These are phyloP conservation scores for Populus tremula DNA, from an alignment of 345 rosid species.

Conservation along the genomic window DNA sequence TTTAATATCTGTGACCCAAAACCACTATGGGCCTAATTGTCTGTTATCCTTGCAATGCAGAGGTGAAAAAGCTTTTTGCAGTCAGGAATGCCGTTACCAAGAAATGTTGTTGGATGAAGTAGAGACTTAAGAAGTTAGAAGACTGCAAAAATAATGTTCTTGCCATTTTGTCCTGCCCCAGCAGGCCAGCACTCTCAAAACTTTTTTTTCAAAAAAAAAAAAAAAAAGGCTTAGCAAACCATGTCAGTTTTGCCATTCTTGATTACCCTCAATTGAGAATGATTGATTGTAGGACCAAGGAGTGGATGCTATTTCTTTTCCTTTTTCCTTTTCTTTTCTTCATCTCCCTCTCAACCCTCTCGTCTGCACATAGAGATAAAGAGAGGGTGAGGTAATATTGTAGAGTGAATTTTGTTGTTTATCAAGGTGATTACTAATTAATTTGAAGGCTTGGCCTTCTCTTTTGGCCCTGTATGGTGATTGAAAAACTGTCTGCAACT, in stretches of 20 bases:
- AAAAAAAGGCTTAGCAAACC: not conserved
- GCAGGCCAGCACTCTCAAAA: not conserved
- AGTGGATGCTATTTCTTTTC: not conserved
- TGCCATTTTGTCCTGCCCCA: not conserved
- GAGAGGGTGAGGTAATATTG: slow-evolving; percentile 32
- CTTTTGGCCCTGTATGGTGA: slow-evolving; percentile 14
- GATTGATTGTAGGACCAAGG: slow-evolving; percentile 1
- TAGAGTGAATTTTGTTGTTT: slow-evolving; percentile 15
- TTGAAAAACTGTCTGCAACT: slow-evolving; percentile 17
- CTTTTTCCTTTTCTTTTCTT: not conserved
- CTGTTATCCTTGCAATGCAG: slow-evolving; percentile 33
- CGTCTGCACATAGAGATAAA: slow-evolving; percentile 30
- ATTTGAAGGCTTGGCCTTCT: slow-evolving; percentile 12
- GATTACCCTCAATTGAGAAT: not conserved
- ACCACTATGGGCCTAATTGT: not conserved
- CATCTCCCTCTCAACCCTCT: slow-evolving; percentile 9
- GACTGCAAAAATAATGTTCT: not conserved
- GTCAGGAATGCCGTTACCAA: slow-evolving; percentile 66
- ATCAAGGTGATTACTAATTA: slow-evolving; percentile 1
- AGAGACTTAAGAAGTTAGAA: slow-evolving; percentile 6
- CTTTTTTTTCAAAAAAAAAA: not conserved
- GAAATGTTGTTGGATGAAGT: slow-evolving; percentile 63
- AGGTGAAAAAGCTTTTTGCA: slow-evolving; percentile 88
- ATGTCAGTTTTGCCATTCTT: slow-evolving; percentile 1
- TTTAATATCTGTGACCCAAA: not conserved